Base-by-base conservation (phyloP, 2,329 filamentous ascomycete species). In the Pleurostoma richardsiae region DNA sequence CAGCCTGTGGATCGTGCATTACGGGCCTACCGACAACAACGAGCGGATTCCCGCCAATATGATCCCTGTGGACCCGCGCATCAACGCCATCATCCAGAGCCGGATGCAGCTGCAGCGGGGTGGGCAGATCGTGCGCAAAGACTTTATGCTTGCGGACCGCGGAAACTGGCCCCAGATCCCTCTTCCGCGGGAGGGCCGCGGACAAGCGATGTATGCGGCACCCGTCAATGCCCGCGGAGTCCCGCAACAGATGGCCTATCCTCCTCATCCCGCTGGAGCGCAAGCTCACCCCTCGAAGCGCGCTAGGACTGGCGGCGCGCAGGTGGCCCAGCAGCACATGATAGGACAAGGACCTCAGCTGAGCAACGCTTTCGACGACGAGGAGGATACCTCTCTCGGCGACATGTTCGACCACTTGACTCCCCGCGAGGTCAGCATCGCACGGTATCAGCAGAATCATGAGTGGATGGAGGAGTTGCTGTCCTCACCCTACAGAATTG, bases 391-490 rank as follows among this genome's bases (percentile, higher is more conserved):
- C 3, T 87, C 86, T 5, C 78, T 88, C 26, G 90, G 90, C 29
- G 94, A 99, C 64, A 78, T 91, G 62, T 89, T 99, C 59, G 94
- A 99, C 61, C 82, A 90, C 52, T 73, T 96, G 52, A 92, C 90
- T 0, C 91, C 91, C 3, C 81, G 91, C 40, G 94, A 99, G 53
- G 86, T 99, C 51, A 95, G 90, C 56, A 74, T 89, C 50, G 82
- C 83, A 53, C 82, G 94, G 46, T 99, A 96, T 65, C 86, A 86
- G 62, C 90, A 96, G 61, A 95, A 99, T 58, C 92, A 99, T 59
- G 90, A 96, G 64, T 97, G 92, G 94, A 96, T 99, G 89, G 94
- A 97, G 61, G 92, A 99, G 67, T 85, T 99, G 29, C 80, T 97
- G 45, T 89, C 88, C 1, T 97, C 92, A 1, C 90, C 91, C 0